Base-by-base conservation (phyloP, 2,329 filamentous ascomycete species). In the Kalmusia sp. region DNA sequence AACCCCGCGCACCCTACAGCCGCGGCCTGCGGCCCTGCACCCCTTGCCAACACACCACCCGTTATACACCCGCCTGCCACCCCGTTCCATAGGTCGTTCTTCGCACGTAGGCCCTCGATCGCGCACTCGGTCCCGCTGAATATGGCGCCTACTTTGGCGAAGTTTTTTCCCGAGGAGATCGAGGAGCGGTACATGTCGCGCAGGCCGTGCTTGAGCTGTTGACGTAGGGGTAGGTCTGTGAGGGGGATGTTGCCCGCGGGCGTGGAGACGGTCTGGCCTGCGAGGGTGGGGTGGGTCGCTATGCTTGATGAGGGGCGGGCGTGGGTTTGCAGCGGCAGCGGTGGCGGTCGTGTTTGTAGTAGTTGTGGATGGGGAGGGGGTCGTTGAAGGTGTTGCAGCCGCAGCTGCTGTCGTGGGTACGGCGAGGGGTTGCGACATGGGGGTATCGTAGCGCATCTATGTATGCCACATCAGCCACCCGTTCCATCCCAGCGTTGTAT, bases 401-500 rank as follows among this genome's bases (percentile, higher is more conserved):
- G 80, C 76, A 68, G 82, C 77, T 9, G 55, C 27, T n/a, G 63
- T 34, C 14, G 60, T 51, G 9, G 62, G 38, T 9, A 66, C 55
- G 21, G 68, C 62, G 31, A 71, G 64, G 8, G 70, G 70, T 51
- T 70, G 75, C 31, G 81, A 89, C 77, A 92, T 88, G 54, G 93
- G 91, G 0, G 93, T 97, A 74, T 99, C 95, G 84, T 99, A 99
- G 77, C 92, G 89, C 95, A 99, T 99, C 92, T 96, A 58, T 45
- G 8, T 4, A 4, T 2, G 24, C 12, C 8, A 24, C 5, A n/a
- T n/a, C n/a, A n/a, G n/a, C n/a, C n/a, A n/a, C n/a, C n/a, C n/a
- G n/a, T n/a, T n/a, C n/a, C n/a, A n/a, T n/a, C n/a, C n/a, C n/a
- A 38, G 9, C 19, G 12, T 35, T n/a, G 8, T n/a, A 37, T 37